Conservation (phyloP, 148 eudicot genomes). For the Polygonum aviculare region DNA sequence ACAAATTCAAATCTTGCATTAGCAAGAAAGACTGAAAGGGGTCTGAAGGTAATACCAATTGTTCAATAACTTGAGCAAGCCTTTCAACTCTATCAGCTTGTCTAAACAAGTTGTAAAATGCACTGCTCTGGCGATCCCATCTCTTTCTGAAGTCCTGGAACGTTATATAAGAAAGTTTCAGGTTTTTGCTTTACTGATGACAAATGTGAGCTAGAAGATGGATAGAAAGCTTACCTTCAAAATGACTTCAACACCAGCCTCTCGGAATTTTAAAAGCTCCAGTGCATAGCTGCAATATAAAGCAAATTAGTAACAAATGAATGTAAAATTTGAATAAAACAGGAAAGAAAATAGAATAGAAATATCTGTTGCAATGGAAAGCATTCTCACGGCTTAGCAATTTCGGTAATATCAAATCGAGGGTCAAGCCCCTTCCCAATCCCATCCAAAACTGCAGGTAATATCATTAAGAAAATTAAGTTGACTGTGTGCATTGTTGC, state of each 20-base stretch:
- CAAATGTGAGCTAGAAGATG: slow-evolving; percentile 1
- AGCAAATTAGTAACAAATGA: slow-evolving; percentile 5
- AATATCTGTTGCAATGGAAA: neutral
- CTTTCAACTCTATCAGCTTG: slow-evolving; percentile 92
- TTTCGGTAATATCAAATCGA: slow-evolving; percentile 98
- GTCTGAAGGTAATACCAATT: slow-evolving; percentile 47
- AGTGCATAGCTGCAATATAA: slow-evolving; percentile 70
- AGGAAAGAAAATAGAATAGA: neutral
- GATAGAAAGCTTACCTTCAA: slow-evolving; percentile 42
- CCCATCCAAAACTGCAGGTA: slow-evolving; percentile 79
- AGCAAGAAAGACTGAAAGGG: neutral
- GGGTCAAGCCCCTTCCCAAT: slow-evolving; percentile 99
- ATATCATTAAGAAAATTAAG: neutral
- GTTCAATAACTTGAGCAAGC: slow-evolving; percentile 68
- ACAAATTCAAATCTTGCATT: neutral
- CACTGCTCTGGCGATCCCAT: slow-evolving; percentile 90
- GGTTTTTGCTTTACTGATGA: neutral
- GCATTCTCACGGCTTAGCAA: slow-evolving; percentile 87
- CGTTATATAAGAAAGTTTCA: slow-evolving; percentile 1
- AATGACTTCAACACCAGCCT: slow-evolving; percentile 92
- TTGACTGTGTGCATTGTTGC: slow-evolving; percentile 7
- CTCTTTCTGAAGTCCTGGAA: slow-evolving; percentile 82
- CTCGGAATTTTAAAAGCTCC: slow-evolving; percentile 84
- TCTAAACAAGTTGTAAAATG: slow-evolving; percentile 86
- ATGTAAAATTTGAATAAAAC: neutral